Base-by-base conservation (phyloP, 2,329 filamentous ascomycete genomes). In the Curvularia spicifera region DNA sequence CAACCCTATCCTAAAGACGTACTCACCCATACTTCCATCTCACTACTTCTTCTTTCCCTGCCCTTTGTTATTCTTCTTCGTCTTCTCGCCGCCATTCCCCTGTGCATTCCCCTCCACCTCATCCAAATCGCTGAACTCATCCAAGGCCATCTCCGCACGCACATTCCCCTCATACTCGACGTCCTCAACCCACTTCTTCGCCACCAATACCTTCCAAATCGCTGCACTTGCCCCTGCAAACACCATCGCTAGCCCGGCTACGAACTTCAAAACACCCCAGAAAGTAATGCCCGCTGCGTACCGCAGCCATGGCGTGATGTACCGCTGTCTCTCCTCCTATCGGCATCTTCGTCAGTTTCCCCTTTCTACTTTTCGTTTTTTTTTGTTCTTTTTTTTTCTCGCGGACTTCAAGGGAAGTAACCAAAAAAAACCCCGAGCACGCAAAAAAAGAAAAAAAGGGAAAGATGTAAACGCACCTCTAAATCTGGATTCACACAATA, bases 401-500 rank as follows among this genome's bases (percentile, higher is more conserved):
- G n/a, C n/a, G n/a, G n/a, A n/a, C n/a, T n/a, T n/a, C n/a, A n/a
- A n/a, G n/a, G n/a, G n/a, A n/a, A n/a, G n/a, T n/a, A n/a, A n/a
- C n/a, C n/a, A n/a, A n/a, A n/a, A n/a, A n/a, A n/a, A n/a, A n/a
- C n/a, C n/a, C n/a, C n/a, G n/a, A n/a, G n/a, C 7, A 7, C 28
- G 9, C 4, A 15, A 2, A 33, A 33, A 12, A 15, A 13, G 12
- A 33, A 33, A 15, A 33, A 33, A 15, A 33, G 31, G 24, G 24
- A 6, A 2, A 26, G 29, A 7, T 1, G 9, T 31, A 61, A 71
- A 64, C 59, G 9, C 61, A 74, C 66, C 48, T 79, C 78, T 18
- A 83, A 61, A 60, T 83, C 81, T 0, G 82, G 82, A 66, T 82
- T 82, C 31, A 83, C 68, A n/a, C 73, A 77, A 42, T 82, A 75